Percentiles rank a stretch among this genome's conserved stretches.
Conservation (phyloP, 179 eudicot species). For the Spinacia oleracea region DNA sequence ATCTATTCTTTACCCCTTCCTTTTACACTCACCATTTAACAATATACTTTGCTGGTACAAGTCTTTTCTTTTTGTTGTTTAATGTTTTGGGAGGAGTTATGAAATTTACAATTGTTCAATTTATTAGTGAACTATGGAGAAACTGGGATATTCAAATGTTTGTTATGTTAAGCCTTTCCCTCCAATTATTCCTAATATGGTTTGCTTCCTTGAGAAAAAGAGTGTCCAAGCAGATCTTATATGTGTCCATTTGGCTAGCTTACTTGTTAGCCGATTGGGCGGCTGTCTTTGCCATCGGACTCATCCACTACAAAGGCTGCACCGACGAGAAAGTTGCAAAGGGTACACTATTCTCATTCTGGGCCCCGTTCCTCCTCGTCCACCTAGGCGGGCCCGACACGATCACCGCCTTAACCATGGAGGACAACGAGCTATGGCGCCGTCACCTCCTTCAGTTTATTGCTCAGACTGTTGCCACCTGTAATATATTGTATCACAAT, state of each 20-base stretch:
- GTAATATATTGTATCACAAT: slow-evolving; percentile 13
- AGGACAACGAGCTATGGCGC: slow-evolving; percentile 41
- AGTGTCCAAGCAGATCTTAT: too few relatives aligned
- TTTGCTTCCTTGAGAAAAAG: slow-evolving; percentile 12
- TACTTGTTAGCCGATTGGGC: slow-evolving; percentile 25
- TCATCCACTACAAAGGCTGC: slow-evolving; percentile 22
- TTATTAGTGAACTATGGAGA: too few relatives aligned
- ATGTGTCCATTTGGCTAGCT: slow-evolving; percentile 3
- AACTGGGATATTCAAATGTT: background rate
- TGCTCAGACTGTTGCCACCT: slow-evolving; percentile 28
- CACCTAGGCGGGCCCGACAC: slow-evolving; percentile 44
- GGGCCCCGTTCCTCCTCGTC: slow-evolving; percentile 35
- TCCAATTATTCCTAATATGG: slow-evolving; percentile 21
- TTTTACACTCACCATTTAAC: too few relatives aligned
- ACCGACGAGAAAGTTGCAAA: background rate
- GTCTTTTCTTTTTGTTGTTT: too few relatives aligned
- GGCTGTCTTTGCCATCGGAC: slow-evolving; percentile 27
- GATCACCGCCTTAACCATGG: slow-evolving; percentile 33
- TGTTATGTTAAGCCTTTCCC: slow-evolving; percentile 19
- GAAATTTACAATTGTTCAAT: too few relatives aligned
- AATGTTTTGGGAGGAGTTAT: too few relatives aligned
- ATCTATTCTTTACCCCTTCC: too few relatives aligned
- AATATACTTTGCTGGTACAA: too few relatives aligned
- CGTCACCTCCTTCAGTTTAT: slow-evolving; percentile 28
- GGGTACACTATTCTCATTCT: slow-evolving; percentile 19